Evolutionary conservation across 1,139 yeast genomes (phyloP).

Genomic region (Pneumocystis carinii): DNA sequence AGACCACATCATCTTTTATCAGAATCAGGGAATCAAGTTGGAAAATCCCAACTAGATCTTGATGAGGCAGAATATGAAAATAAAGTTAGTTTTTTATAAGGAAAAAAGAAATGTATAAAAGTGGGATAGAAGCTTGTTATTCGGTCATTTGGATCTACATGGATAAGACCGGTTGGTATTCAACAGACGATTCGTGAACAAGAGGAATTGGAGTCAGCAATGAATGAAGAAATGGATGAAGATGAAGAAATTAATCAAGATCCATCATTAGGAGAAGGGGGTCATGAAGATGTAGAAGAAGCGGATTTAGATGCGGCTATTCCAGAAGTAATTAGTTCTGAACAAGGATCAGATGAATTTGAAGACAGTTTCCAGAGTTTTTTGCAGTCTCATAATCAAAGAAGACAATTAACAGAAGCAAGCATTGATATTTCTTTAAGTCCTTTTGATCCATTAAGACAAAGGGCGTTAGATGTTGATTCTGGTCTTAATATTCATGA

Average conservation of each 20-base stretch:
- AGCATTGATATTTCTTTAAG: not conserved
- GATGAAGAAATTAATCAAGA: conserved; percentile 4
- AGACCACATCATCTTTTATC: not conserved
- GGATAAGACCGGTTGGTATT: conserved; percentile 5
- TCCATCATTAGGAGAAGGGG: not conserved
- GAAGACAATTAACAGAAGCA: not conserved
- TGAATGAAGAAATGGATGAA: not conserved
- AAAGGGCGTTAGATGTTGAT: not conserved
- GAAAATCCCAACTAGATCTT: not conserved
- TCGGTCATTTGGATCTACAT: not conserved
- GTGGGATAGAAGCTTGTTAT: not conserved
- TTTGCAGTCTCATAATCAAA: not conserved
- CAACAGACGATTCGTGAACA: conserved; percentile 4
- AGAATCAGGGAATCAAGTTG: not conserved
- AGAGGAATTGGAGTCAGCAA: conserved; percentile 1
- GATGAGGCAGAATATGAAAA: not conserved
- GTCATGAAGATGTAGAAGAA: conserved; percentile 1
- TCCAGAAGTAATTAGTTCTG: conserved; percentile 15
- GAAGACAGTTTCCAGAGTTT: not conserved
- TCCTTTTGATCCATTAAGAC: not conserved
- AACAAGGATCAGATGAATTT: not conserved
- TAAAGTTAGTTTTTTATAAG: not conserved
- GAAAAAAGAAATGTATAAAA: not conserved
- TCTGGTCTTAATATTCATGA: not conserved
- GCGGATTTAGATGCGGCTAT: conserved; percentile 5